Conservation (phyloP, 2,329 filamentous ascomycete genomes). For the Cercospora sp. region DNA sequence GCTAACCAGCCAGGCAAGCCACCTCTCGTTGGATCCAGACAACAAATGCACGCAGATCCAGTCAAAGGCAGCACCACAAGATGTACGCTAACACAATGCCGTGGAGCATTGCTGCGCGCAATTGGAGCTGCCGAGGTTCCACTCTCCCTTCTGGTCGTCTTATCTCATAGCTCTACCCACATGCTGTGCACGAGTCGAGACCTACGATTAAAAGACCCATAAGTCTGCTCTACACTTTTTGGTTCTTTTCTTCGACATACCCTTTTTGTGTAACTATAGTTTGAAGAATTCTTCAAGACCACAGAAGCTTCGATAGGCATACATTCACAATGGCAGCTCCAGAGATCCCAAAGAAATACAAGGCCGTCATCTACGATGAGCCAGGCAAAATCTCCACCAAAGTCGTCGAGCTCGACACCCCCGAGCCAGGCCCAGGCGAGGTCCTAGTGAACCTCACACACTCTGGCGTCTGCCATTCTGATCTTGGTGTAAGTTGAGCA, state of each 20-base stretch:
- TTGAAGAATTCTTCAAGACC: background rate
- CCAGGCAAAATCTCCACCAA: slow-evolving; percentile 66
- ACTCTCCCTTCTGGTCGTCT: background rate
- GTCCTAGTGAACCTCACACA: slow-evolving; percentile 47
- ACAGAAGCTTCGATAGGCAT: too few relatives aligned
- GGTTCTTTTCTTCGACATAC: background rate
- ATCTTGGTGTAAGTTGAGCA: slow-evolving; percentile 49
- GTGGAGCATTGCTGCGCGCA: background rate
- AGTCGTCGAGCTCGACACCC: slow-evolving; percentile 62
- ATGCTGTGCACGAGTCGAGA: background rate
- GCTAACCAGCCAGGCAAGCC: background rate
- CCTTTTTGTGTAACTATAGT: background rate
- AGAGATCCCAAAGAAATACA: slow-evolving; percentile 58
- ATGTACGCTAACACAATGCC: background rate
- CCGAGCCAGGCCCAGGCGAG: slow-evolving; percentile 63
- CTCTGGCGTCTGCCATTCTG: slow-evolving; percentile 65
- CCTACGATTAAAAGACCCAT: background rate
- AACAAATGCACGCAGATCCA: background rate
- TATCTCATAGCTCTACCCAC: background rate
- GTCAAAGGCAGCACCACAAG: background rate
- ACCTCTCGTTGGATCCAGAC: background rate
- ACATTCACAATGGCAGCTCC: slow-evolving; percentile 15
- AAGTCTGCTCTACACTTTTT: background rate
- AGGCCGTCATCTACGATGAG: slow-evolving; percentile 64
- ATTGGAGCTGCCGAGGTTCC: background rate